These are phyloP conservation scores for Collybia mongolica DNA, from an alignment of 768 basidiomycete species.

Conservation along the genomic window DNA sequence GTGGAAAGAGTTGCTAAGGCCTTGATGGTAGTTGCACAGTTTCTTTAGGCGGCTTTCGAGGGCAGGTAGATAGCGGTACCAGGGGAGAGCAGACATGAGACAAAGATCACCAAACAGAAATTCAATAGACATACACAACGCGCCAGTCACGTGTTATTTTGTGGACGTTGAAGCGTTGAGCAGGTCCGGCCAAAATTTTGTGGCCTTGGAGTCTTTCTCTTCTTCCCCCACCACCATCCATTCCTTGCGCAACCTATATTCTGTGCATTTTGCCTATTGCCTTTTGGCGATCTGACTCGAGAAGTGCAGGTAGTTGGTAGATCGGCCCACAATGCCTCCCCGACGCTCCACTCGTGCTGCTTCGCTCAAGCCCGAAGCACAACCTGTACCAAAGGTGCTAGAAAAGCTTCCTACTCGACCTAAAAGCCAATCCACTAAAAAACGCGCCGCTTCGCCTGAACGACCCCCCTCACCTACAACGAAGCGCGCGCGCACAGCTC, in stretches of 20 bases:
- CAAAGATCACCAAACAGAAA: not conserved
- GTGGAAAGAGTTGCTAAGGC: too few species aligned
- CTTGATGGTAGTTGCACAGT: too few species aligned
- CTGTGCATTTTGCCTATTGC: not conserved
- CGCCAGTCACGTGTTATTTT: constrained; percentile 37
- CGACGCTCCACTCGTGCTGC: constrained; percentile 54
- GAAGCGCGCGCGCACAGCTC: constrained; percentile 46
- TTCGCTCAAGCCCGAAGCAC: constrained; percentile 40
- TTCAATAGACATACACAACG: constrained; percentile 33
- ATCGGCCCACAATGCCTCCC: constrained; percentile 31
- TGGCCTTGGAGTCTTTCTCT: constrained; percentile 7
- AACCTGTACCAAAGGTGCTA: constrained; percentile 33
- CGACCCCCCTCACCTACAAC: constrained; percentile 40
- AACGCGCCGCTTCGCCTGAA: constrained; percentile 53
- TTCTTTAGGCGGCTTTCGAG: too few species aligned
- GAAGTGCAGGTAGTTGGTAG: not conserved
- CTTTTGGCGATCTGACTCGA: not conserved
- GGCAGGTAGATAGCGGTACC: too few species aligned
- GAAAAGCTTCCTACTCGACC: constrained; percentile 29
- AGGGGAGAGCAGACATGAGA: too few species aligned
- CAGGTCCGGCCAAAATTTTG: constrained; percentile 4
- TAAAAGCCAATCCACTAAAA: constrained; percentile 34
- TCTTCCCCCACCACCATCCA: constrained; percentile 12
- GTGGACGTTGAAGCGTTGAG: constrained; percentile 8
- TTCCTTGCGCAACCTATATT: not conserved